Conservation (phyloP, 495 filamentous ascomycete species). For the Daldinia concentrica region DNA sequence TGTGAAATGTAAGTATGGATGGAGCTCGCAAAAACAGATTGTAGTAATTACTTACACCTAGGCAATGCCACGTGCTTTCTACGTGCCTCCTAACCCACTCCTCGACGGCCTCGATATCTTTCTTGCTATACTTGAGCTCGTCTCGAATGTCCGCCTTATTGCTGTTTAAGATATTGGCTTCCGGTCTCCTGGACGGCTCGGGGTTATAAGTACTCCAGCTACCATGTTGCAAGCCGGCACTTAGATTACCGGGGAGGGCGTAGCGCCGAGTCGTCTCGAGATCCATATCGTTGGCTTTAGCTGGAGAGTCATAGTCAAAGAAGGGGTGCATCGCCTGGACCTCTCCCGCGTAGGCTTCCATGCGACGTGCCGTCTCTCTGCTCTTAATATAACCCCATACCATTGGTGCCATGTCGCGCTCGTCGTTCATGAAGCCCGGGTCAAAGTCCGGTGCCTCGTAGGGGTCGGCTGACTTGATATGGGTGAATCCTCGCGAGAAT, state of each 20-base stretch:
- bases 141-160: conserved; percentile 65
- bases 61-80: conserved; percentile 81
- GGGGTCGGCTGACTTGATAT: conserved; percentile 75
- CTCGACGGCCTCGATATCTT: conserved; percentile 75
- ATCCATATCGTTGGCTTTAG: conserved; percentile 76
- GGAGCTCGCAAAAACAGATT: not conserved
- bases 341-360: conserved; percentile 82
- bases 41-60: conserved; percentile 54
- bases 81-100: conserved; percentile 82
- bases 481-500: conserved; percentile 77
- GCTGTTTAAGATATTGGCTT: conserved; percentile 58
- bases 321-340: conserved; percentile 73
- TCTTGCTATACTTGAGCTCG: conserved; percentile 70
- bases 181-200: conserved; percentile 55
- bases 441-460: conserved; percentile 84
- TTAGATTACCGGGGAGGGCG: conserved; percentile 75
- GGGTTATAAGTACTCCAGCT: conserved; percentile 58
- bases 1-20: conserved; percentile 42
- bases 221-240: conserved; percentile 70
- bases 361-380: conserved; percentile 80
- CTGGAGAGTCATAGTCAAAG: conserved; percentile 73
- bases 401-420: conserved; percentile 84
- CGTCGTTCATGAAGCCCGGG: conserved; percentile 86
- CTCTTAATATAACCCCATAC: conserved; percentile 89
- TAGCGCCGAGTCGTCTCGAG: conserved; percentile 77